Base-by-base conservation (phyloP, 345 rosid genomes). In the Arabidopsis suecica region DNA sequence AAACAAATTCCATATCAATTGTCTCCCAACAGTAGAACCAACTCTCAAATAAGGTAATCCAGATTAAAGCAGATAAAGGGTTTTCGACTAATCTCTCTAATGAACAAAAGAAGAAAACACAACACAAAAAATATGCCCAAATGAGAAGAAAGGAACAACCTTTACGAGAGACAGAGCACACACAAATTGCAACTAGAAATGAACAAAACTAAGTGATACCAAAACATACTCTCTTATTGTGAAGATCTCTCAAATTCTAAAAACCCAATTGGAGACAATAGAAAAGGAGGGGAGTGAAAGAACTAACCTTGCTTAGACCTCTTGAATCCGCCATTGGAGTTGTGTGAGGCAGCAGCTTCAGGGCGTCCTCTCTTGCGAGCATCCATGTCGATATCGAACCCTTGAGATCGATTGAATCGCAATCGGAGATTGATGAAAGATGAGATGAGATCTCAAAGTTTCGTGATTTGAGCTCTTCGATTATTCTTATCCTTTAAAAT, bases 311-410 rank as follows among this genome's bases (percentile, higher is more conserved):
- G 87, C 78, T 79, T 89, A 59, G 82, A 60, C 81, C 80, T 87
- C 86, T 91, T 92, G 74, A 74, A n/a, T 59, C 87, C 88, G 37
- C 93, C 93, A 82, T 89, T 92, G 22, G 73, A 80, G 53, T 58
- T 57, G 69, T 79, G 64, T 20, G 71, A 58, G 28, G 80, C 76
- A 76, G 79, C 79, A 76, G 80, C 80, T 33, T 85, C 89, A 56
- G 76, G 28, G 60, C 86, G 85, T 66, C 84, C 88, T 83, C 96
- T 85, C 82, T 91, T 91, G 55, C 87, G 86, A 47, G 70, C 69
- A 72, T 86, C 95, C 96, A 87, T 88, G 44, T 47, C 28, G 22
- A 25, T 47, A 22, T 9, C 25, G 3, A 71, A 60, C 25, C 30
- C 49, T 60, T 23, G 60, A 50, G 32, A 61, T 0, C n/a, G 53